Conservation (phyloP, 2,329 filamentous ascomycete genomes). For the Hawksworthiomyces lignivorus region DNA sequence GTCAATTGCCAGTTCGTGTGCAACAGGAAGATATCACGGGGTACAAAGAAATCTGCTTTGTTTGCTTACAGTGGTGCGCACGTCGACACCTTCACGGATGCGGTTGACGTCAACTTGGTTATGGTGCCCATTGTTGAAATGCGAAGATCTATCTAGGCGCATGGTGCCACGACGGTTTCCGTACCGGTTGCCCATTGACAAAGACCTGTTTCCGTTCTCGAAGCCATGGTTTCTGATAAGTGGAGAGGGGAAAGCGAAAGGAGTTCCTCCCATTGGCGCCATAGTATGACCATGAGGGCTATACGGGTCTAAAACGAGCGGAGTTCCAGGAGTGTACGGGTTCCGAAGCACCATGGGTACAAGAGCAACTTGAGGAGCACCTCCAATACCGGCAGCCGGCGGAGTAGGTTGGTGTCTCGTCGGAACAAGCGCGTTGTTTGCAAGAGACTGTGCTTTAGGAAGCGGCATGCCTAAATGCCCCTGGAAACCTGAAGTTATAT, state of each 20-base stretch:
- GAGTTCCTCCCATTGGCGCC: slow-evolving; percentile 17
- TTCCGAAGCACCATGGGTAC: slow-evolving; percentile 29
- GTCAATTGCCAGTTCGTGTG: not conserved
- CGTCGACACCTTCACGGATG: slow-evolving; percentile 60
- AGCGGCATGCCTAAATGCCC: not conserved
- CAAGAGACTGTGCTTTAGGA: slow-evolving; percentile 2
- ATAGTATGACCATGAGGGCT: slow-evolving; percentile 21
- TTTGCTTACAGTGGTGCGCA: slow-evolving; percentile 64
- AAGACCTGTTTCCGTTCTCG: slow-evolving; percentile 17
- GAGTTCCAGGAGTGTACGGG: slow-evolving; percentile 21
- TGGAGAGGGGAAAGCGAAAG: slow-evolving; percentile 12
- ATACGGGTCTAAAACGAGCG: slow-evolving; percentile 27
- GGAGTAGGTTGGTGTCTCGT: slow-evolving; percentile 11
- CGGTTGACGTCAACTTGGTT: slow-evolving; percentile 55
- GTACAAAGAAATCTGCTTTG: too few relatives aligned
- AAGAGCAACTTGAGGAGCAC: slow-evolving; percentile 27
- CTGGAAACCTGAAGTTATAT: not conserved
- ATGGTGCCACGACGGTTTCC: slow-evolving; percentile 42
- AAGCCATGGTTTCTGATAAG: too few relatives aligned
- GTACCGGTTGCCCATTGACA: slow-evolving; percentile 25
- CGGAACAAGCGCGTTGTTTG: slow-evolving; percentile 1
- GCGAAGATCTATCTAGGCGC: slow-evolving; percentile 37
- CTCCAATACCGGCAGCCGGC: slow-evolving; percentile 16
- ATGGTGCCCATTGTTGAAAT: slow-evolving; percentile 44
- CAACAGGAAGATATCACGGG: not conserved